phyloP scores from a whole-genome alignment of 106 monocot genomes.

The Apostasia shenzhenica region DNA sequence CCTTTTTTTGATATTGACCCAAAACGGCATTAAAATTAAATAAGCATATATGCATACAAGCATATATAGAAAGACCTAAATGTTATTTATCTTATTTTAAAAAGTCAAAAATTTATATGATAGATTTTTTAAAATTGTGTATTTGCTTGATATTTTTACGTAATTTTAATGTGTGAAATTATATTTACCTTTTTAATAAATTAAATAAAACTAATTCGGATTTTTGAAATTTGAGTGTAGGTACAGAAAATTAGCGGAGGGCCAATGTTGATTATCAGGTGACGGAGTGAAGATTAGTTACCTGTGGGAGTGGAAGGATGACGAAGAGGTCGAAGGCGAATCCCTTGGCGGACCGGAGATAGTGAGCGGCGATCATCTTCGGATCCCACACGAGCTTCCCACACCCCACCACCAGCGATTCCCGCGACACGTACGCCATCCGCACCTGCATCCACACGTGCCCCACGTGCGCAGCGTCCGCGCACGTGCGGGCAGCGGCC shows the following conservation, averaged over 20 bases:
- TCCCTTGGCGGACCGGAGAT: slow-evolving; percentile 41
- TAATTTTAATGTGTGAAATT: too few relatives aligned
- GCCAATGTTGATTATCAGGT: too few relatives aligned
- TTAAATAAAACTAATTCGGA: too few relatives aligned
- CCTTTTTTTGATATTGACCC: too few relatives aligned
- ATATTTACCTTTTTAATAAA: too few relatives aligned
- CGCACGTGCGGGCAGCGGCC: slow-evolving; percentile 46
- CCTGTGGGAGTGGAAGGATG: slow-evolving; percentile 77
- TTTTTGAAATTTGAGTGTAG: too few relatives aligned
- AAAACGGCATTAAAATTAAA: too few relatives aligned
- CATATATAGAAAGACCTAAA: too few relatives aligned
- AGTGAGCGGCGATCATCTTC: slow-evolving; percentile 55
- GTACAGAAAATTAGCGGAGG: too few relatives aligned
- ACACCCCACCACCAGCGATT: slow-evolving; percentile 85
- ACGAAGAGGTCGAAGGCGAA: slow-evolving; percentile 90
- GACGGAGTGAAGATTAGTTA: slow-evolving; percentile 2
- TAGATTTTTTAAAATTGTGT: neutral
- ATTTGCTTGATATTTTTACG: neutral
- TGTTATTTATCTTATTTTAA: neutral
- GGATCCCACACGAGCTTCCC: slow-evolving; percentile 96
- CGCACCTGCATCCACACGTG: slow-evolving; percentile 79
- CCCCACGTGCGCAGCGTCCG: slow-evolving; percentile 47
- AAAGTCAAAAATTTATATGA: neutral
- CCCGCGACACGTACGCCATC: slow-evolving; percentile 79
- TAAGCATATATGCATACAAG: too few relatives aligned